Evolutionary conservation across 345 rosid species (phyloP).

Genomic region (Triadica sebifera): DNA sequence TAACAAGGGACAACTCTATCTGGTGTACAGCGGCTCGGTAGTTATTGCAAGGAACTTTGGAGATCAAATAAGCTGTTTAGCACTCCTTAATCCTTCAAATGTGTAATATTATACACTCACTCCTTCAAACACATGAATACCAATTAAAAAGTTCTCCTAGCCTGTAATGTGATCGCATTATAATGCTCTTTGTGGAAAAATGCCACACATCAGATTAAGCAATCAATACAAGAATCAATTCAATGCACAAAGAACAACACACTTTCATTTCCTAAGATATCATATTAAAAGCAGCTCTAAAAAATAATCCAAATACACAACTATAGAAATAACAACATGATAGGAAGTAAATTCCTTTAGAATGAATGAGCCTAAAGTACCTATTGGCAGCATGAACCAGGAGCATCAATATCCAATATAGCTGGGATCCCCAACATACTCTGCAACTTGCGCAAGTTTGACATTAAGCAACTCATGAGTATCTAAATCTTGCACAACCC

Average conservation of each 20-base stretch:
- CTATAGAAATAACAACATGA: background rate
- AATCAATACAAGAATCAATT: background rate
- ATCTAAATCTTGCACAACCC: constrained; percentile 64
- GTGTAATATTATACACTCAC: no score
- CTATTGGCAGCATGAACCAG: background rate
- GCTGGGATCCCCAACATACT: constrained; percentile 69
- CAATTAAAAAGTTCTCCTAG: background rate
- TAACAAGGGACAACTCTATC: no score
- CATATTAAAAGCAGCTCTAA: background rate
- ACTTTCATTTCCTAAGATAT: background rate
- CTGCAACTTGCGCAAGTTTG: constrained; percentile 79
- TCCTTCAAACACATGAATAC: no score
- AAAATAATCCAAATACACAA: background rate
- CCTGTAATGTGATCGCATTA: no score
- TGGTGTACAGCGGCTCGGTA: no score
- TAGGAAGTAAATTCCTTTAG: background rate
- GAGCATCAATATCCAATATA: constrained; percentile 21
- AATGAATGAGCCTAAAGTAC: background rate
- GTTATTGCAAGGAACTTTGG: no score
- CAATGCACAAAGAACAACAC: background rate
- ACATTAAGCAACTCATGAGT: constrained; percentile 59
- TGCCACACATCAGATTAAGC: background rate
- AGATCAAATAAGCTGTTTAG: no score
- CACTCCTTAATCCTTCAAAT: no score
- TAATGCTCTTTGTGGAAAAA: background rate